Evolutionary conservation across 805 yeast species (phyloP), one percentile per base, ranked within the genome.

Genomic region (Candida schatavii): DNA sequence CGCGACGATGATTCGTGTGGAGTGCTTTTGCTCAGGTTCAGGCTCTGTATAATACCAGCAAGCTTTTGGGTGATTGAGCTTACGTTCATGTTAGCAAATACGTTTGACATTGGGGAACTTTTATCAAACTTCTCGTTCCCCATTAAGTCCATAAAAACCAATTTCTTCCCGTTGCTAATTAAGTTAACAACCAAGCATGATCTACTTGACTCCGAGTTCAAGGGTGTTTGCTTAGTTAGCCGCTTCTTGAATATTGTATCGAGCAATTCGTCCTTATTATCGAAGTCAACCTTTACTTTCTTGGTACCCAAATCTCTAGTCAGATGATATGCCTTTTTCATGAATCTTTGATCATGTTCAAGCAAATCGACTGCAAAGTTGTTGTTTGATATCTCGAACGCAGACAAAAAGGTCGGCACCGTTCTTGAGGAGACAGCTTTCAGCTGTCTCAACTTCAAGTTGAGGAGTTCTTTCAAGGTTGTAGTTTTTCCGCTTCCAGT

Each of bases 401-500:
- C 67, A 18, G 58, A 55, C 14, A 64, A 29, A 15, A 21, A 46
- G 14, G 30, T 45, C 10, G 39, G 46, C 15, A 35, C 40, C 11
- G 15, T 31, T 31, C 20, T 18, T 27, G 14, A 18, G 15, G 25
- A 41, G 31, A 26, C 38, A 21, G 37, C 28, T 21, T 39, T 28
- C 25, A 48, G 45, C 11, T 27, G 19, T n/a, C 27, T 30, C 5
- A 47, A 27, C 35, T 51, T 53, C 7, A 41, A 42, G 14, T 43
- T 34, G 20, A 60, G 46, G 13, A 59, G 51, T 17, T 47, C 47
- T 21, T 44, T 43, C 22, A 63, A 41, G 5, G 59, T 51, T 31
- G 65, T 59, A 14, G 68, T 62, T 44, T 64, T 64, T 11, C 68
- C 69, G 32, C 62, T 51, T 7, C 61, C 62, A 5, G 62, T 59